Base-by-base conservation (phyloP, 1,284 basidiomycete species). In the Pascua guehoae region DNA sequence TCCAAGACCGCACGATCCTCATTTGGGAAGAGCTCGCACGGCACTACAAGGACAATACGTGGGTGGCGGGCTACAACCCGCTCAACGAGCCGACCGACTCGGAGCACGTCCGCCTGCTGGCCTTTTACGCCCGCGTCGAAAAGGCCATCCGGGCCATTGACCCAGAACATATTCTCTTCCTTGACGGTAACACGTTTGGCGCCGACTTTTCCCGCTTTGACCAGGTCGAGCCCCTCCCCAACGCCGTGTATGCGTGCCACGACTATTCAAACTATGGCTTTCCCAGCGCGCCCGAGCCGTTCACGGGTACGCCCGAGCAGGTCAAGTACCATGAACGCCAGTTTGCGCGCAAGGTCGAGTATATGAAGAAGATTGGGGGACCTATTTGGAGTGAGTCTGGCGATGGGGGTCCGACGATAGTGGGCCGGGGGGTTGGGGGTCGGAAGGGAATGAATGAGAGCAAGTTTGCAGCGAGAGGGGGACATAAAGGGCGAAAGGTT, bases 51-150 rank as follows among this genome's bases (percentile, higher is more conserved):
- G 80, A 81, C 55, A 85, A 88, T 66, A 72, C 80, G 44, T 89
- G 87, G 87, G 73, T 79, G 17, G 70, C 70, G 16, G 71, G 74
- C 81, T 89, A 88, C 73, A 89, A 89, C 74, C 83, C 84, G 5
- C 78, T 89, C 47, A 89, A 89, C 74, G 88, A 89, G 71, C 88
- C 88, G 8, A 81, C 86, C 0, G 87, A 88, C 69, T 70, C 78
- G 14, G 62, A 75, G 47, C 72, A 71, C 7, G 54, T 47, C 15
- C 70, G 82, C 5, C 75, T 89, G 47, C 71, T 87, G 43, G 67
- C 64, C 5, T 85, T 85, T 68, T 89, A 89, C 71, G 84, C 85
- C 61, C 79, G 83, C 3, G 79, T 84, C 18, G 80, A 85, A 65
- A 78, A 75, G n/a, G 84, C 84, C 2, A 87, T 89, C 62, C 81